Evolutionary conservation across 1,284 basidiomycete species (phyloP), one percentile per base, ranked within the genome.

Genomic region (Ganoderma meredithae): DNA sequence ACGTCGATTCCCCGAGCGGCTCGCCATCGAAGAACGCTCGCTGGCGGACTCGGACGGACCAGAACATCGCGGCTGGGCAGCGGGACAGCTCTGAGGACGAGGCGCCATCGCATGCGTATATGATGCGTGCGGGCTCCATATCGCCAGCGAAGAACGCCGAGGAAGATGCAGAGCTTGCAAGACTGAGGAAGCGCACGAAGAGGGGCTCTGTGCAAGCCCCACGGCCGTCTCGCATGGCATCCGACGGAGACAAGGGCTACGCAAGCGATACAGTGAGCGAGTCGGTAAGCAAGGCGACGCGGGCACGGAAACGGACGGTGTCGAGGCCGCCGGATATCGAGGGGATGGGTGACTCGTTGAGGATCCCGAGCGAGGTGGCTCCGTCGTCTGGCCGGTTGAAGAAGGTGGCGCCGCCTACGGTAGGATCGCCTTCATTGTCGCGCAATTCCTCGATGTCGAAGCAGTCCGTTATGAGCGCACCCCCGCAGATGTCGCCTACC

Each of bases 1-100:
- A 76, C 39, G 49, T 52, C 33, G 63, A 69, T 4, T 55, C 71
- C 19, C 19, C 71, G 15, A 63, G 59, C 31, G 62, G 62, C 19
- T 72, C 71, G 9, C 73, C 69, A 8, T 65, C 64, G 31, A 71
- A 70, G 65, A 56, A 52, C 10, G 44, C 67, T 7, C 62, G 75
- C 31, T 86, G 86, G 86, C 77, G 80, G 58, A 86, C 83, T 44
- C 77, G 86, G 60, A 88, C 84, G 31, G 85, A 86, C 70, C 79
- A 75, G 73, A 86, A 89, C 73, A 68, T 87, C 58, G 79, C 77
- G 64, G 71, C 71, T 6, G 70, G 74, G 27, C 73, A 72, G 19
- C 73, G 70, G 13, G 80, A 81, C 52, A 80, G 77, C 68, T 81
- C 79, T 31, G 81, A 81, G 65, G 79, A 80, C 19, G 80, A 80